Evolutionary conservation across 495 filamentous ascomycete genomes (phyloP).

Genomic region (Hyaloscypha finlandica): DNA sequence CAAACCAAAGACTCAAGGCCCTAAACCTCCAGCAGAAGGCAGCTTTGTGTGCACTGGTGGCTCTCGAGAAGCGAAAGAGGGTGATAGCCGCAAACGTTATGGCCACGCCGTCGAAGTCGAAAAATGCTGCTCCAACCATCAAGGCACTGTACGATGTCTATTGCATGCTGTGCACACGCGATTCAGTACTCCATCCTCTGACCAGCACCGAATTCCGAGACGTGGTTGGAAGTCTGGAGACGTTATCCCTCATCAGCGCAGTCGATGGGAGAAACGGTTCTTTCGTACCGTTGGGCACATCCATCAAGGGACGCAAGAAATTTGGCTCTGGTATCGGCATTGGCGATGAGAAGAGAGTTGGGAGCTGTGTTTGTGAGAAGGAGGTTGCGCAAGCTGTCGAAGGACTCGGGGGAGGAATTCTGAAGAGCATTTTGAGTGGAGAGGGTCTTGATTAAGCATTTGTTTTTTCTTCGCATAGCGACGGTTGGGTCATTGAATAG

Average conservation of each 20-base stretch:
- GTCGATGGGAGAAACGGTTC: conserved; percentile 73
- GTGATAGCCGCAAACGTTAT: conserved; percentile 42
- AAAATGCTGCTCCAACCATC: conserved; percentile 64
- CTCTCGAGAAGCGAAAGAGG: conserved; percentile 69
- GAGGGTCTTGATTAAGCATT: conserved; percentile 31
- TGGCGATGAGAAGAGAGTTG: conserved; percentile 69
- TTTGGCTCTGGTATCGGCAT: conserved; percentile 37
- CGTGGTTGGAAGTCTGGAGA: conserved; percentile 87
- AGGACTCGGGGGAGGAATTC: conserved; percentile 61
- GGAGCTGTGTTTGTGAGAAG: conserved; percentile 74
- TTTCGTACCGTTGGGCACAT: conserved; percentile 56
- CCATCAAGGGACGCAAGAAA: conserved; percentile 57
- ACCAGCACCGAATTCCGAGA: conserved; percentile 90
- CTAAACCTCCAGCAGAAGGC: conserved; percentile 97
- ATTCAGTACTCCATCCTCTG: conserved; percentile 82
- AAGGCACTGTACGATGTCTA: conserved; percentile 82
- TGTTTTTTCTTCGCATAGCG: conserved; percentile 29
- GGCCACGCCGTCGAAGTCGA: conserved; percentile 59
- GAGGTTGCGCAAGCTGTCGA: conserved; percentile 73
- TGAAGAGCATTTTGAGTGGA: conserved; percentile 55
- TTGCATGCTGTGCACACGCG: conserved; percentile 72
- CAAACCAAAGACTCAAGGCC: conserved; percentile 75
- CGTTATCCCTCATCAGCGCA: conserved; percentile 74
- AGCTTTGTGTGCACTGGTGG: conserved; percentile 82
- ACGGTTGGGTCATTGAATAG: conserved; percentile 12